Conservation (phyloP, 305 asterid genomes). For the Solanum chacoense region DNA sequence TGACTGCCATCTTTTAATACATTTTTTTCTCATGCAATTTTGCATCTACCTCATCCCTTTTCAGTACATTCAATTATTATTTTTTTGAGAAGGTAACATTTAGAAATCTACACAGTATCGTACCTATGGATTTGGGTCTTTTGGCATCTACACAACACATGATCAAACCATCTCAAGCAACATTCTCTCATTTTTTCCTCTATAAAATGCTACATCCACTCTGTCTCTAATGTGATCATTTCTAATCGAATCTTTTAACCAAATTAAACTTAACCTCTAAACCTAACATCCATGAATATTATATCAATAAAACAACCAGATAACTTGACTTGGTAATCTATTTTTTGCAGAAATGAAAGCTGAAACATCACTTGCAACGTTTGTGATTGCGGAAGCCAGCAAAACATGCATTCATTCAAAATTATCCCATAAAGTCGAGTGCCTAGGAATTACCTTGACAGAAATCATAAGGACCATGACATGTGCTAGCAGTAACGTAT, state of each 20-base stretch:
- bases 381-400: not conserved
- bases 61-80: not conserved
- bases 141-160: not conserved
- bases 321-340: not conserved
- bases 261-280: not conserved
- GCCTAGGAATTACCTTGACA: slow-evolving; percentile 47
- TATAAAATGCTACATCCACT: not conserved
- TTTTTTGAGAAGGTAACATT: not conserved
- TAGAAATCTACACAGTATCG: not conserved
- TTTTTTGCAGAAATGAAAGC: not conserved
- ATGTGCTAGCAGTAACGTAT: slow-evolving; percentile 38
- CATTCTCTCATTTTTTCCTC: not conserved
- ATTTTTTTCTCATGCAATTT: not conserved
- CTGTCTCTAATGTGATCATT: not conserved
- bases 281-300: not conserved
- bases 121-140: not conserved
- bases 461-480: slow-evolving; percentile 83
- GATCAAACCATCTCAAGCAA: not conserved
- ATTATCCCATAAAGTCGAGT: slow-evolving; percentile 1
- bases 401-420: not conserved
- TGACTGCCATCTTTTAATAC: not conserved
- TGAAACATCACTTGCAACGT: not conserved
- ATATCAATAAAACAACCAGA: not conserved
- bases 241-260: not conserved
- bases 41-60: not conserved